A percentile compares a stretch with the other conserved stretches of the same genome.
Evolutionary conservation across 2,329 filamentous ascomycete genomes (phyloP).

Genomic region (Clonostachys byssicola): DNA sequence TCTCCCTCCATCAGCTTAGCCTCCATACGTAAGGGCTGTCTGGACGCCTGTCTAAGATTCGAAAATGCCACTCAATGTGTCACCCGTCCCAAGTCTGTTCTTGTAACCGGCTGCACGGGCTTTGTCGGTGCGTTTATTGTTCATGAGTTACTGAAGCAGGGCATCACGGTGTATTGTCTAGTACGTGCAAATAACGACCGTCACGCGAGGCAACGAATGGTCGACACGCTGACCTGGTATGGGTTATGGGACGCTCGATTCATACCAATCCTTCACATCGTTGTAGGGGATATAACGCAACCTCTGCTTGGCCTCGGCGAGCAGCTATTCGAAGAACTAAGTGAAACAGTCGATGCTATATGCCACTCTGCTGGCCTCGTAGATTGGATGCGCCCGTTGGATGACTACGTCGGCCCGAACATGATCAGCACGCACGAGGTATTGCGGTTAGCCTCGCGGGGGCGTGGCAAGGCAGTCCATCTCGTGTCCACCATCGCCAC

Average conservation of each 20-base stretch:
- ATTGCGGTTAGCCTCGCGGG: slow-evolving; percentile 5
- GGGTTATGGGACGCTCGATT: slow-evolving; percentile 4
- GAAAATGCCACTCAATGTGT: neutral
- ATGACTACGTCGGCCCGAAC: slow-evolving; percentile 9
- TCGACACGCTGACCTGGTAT: slow-evolving; percentile 3
- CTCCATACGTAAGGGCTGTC: slow-evolving; percentile 2
- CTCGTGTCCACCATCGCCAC: slow-evolving; percentile 8
- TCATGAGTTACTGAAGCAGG: slow-evolving; percentile 4
- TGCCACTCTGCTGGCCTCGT: slow-evolving; percentile 8
- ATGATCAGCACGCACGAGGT: slow-evolving; percentile 8
- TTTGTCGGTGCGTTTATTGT: slow-evolving; percentile 9
- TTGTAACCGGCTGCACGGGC: slow-evolving; percentile 6
- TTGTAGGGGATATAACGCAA: slow-evolving; percentile 6
- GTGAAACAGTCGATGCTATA: slow-evolving; percentile 4
- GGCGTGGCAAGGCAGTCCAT: slow-evolving; percentile 5
- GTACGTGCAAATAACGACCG: slow-evolving; percentile 2
- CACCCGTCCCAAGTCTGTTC: neutral
- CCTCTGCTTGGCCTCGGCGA: slow-evolving; percentile 3
- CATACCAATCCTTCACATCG: slow-evolving; percentile 1
- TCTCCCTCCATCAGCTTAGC: slow-evolving; percentile 1
- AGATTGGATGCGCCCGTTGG: slow-evolving; percentile 8
- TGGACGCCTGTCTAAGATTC: slow-evolving; percentile 5
- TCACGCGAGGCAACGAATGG: slow-evolving; percentile 1
- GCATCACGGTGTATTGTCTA: slow-evolving; percentile 4
- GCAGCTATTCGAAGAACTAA: slow-evolving; percentile 2